These are phyloP conservation scores for Verticillium nonalfalfae DNA, from an alignment of 2,329 filamentous ascomycete species.

Conservation along the genomic window DNA sequence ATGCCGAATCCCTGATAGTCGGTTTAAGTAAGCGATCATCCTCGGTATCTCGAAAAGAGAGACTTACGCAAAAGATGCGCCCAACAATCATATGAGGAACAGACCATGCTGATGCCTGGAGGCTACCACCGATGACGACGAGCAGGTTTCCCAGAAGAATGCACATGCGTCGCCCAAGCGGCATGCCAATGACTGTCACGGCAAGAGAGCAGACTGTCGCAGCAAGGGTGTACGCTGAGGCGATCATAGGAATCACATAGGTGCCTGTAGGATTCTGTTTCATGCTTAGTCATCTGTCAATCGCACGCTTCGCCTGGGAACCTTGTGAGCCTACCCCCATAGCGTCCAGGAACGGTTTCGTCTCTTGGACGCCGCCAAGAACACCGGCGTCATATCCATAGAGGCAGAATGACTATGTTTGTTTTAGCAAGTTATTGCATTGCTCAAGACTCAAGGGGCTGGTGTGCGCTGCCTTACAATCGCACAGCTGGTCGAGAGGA, in stretches of 20 bases:
- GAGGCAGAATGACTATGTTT: constrained; percentile 5
- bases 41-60: neutral
- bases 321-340: neutral
- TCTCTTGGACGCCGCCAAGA: constrained; percentile 6
- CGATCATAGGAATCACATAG: constrained; percentile 10
- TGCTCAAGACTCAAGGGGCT: too few relatives aligned
- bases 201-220: constrained; percentile 8
- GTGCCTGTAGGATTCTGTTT: constrained; percentile 7
- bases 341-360: constrained; percentile 5
- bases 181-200: constrained; percentile 8
- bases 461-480: neutral
- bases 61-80: constrained; percentile 4
- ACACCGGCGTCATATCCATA: constrained; percentile 10
- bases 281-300: neutral
- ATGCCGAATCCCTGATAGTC: neutral
- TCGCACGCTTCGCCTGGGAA: too few relatives aligned
- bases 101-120: constrained; percentile 9
- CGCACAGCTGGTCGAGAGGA: neutral
- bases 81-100: constrained; percentile 10
- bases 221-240: constrained; percentile 8
- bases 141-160: constrained; percentile 6
- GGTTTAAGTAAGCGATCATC: neutral
- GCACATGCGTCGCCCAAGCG: constrained; percentile 6
- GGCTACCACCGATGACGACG: constrained; percentile 5
- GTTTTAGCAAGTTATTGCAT: neutral